Percentiles rank a stretch among this genome's conserved stretches.
phyloP scores from a whole-genome alignment of 2,329 filamentous ascomycete genomes.

The Thermoascus crustaceus region DNA sequence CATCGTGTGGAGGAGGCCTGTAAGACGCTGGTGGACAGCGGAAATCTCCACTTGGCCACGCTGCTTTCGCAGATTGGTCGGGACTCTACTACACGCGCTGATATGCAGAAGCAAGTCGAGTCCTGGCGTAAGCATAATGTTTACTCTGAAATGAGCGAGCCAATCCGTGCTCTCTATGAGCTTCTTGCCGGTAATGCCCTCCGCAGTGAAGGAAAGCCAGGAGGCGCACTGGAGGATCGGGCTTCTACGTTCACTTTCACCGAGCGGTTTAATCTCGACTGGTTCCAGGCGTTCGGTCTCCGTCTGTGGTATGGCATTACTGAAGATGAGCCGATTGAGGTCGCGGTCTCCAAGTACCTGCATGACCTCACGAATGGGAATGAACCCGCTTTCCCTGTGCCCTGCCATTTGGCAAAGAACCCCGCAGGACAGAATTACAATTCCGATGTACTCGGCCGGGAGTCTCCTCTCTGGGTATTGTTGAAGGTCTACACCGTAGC shows the following conservation, averaged over 20 bases:
- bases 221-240: constrained; percentile 69
- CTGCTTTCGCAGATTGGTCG: constrained; percentile 74
- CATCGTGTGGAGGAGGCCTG: constrained; percentile 78
- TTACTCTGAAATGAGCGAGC: constrained; percentile 76
- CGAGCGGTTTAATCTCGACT: constrained; percentile 75
- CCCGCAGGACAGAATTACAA: constrained; percentile 55
- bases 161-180: constrained; percentile 81
- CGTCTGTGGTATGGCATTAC: constrained; percentile 80
- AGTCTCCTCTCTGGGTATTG: constrained; percentile 81
- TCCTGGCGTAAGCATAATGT: constrained; percentile 78
- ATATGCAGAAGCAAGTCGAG: constrained; percentile 71
- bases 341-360: constrained; percentile 65
- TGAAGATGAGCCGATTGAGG: constrained; percentile 58
- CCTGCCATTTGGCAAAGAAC: constrained; percentile 59
- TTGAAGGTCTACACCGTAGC: constrained; percentile 65
- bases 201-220: constrained; percentile 64
- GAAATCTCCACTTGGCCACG: constrained; percentile 76
- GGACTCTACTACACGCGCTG: constrained; percentile 58
- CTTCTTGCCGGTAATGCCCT: constrained; percentile 82
- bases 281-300: constrained; percentile 87
- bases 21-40: constrained; percentile 63
- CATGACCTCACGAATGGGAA: constrained; percentile 62
- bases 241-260: constrained; percentile 73
- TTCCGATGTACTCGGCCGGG: constrained; percentile 43
- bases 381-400: constrained; percentile 61